phyloP scores from a whole-genome alignment of 352 stramenopile genomes.

The Phytopythium sindhum region DNA sequence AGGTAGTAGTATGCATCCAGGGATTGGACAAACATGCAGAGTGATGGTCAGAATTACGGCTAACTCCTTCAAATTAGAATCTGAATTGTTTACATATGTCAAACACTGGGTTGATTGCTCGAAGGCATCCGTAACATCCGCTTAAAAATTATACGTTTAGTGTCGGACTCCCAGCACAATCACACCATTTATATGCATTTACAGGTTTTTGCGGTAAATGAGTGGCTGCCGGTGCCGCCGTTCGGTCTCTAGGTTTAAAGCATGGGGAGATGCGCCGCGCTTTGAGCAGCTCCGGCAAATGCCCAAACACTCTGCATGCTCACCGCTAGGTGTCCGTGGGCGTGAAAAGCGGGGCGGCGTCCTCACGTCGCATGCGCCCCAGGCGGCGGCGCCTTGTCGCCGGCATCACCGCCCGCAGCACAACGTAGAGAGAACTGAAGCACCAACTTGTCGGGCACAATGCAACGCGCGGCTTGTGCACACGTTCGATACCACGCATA shows the following conservation, averaged over 20 bases:
- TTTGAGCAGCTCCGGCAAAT: neutral
- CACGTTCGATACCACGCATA: no score
- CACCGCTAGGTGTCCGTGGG: neutral
- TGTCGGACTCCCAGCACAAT: no score
- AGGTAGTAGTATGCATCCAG: neutral
- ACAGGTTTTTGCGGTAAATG: neutral
- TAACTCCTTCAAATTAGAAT: neutral
- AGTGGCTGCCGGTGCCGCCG: neutral
- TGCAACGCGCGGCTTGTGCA: no score
- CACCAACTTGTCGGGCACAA: no score
- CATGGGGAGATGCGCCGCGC: neutral
- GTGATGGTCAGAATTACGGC: neutral
- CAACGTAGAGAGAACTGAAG: no score
- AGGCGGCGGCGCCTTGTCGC: neutral
- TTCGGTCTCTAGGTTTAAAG: neutral
- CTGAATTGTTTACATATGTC: neutral
- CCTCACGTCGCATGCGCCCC: neutral
- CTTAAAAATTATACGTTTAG: no score
- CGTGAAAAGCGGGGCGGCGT: no score
- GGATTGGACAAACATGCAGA: slow-evolving; percentile 13
- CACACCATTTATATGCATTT: neutral
- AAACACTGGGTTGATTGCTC: neutral
- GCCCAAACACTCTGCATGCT: neutral
- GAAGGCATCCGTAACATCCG: neutral
- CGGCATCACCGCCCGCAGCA: neutral